Evolutionary conservation across 2,329 filamentous ascomycete species (phyloP), one percentile per base, ranked within the genome.

Genomic region (Claviceps sorghi): DNA sequence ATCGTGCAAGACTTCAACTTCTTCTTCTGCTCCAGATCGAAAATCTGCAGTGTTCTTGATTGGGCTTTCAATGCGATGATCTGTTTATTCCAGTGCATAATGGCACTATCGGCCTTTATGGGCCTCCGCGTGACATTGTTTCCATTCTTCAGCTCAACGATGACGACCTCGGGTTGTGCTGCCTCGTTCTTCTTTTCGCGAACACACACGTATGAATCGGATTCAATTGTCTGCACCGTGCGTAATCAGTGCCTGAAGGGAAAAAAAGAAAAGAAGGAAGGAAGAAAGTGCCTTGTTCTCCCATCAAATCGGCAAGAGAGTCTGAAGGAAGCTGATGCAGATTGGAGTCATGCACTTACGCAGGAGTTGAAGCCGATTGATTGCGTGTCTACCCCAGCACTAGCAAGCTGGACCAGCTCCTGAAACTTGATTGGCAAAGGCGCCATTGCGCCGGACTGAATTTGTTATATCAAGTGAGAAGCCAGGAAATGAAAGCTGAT

Each of bases 91-190:
- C 88, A 95, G 80, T 98, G 93, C 93, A 98, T 97, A 68, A 98
- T 95, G 63, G 94, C 93, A 80, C 90, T 97, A 74, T 98, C 93
- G 65, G 93, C 93, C 77, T 95, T 97, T 76, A 98, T 98, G 48
- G 91, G 88, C 67, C 91, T 82, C 64, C 87, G 85, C 62, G 88
- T 93, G 68, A 96, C 83, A 75, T 93, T 91, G 80, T 95, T 96
- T 74, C 83, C 83, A 73, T 96, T 94, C 73, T 97, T 96, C 66
- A 98, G 84, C 71, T 98, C 88, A 72, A 98, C 76, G 69, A 98
- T 98, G 71, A 98, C 86, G 59, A 98, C 91, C 72, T 96, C 90
- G 58, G 90, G 87, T 62, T 87, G 84, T 58, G 88, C 80, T 59
- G 83, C 80, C 63, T 89, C 86, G 67, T 80, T 84, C 70, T 90